Evolutionary conservation across 2,329 filamentous ascomycete species (phyloP).

Genomic region (Fusarium clavum): DNA sequence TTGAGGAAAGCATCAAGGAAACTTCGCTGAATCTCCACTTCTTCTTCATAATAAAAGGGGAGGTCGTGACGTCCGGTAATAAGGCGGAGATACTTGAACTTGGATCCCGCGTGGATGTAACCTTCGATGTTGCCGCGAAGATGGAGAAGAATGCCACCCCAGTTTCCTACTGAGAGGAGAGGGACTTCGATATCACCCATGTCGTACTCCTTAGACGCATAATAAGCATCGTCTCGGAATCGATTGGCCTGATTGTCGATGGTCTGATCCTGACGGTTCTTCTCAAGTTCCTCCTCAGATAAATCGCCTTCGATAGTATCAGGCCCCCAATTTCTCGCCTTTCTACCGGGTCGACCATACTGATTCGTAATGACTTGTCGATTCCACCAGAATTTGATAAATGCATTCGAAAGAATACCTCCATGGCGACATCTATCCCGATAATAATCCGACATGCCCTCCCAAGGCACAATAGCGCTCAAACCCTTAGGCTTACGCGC

Average conservation of each 20-base stretch:
- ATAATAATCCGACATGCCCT: slow-evolving; percentile 67
- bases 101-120: slow-evolving; percentile 71
- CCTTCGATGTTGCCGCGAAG: slow-evolving; percentile 76
- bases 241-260: slow-evolving; percentile 60
- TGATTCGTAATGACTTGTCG: slow-evolving; percentile 64
- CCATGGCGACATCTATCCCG: slow-evolving; percentile 70
- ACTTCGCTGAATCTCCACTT: slow-evolving; percentile 73
- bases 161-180: slow-evolving; percentile 74
- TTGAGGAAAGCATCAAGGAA: slow-evolving; percentile 80
- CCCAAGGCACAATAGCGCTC: slow-evolving; percentile 61
- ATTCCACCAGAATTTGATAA: slow-evolving; percentile 58
- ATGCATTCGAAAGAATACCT: slow-evolving; percentile 68
- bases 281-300: slow-evolving; percentile 61
- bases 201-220: slow-evolving; percentile 72
- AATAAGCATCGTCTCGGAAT: slow-evolving; percentile 73
- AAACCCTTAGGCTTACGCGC: slow-evolving; percentile 60
- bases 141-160: slow-evolving; percentile 77
- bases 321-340: slow-evolving; percentile 62
- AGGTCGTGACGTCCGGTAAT: slow-evolving; percentile 78
- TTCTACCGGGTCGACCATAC: slow-evolving; percentile 68
- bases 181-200: slow-evolving; percentile 75
- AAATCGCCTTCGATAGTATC: slow-evolving; percentile 71
- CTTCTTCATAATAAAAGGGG: slow-evolving; percentile 77
- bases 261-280: slow-evolving; percentile 62
- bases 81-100: slow-evolving; percentile 75